Conservation (phyloP, 345 rosid species). For the Ceriops tagal region DNA sequence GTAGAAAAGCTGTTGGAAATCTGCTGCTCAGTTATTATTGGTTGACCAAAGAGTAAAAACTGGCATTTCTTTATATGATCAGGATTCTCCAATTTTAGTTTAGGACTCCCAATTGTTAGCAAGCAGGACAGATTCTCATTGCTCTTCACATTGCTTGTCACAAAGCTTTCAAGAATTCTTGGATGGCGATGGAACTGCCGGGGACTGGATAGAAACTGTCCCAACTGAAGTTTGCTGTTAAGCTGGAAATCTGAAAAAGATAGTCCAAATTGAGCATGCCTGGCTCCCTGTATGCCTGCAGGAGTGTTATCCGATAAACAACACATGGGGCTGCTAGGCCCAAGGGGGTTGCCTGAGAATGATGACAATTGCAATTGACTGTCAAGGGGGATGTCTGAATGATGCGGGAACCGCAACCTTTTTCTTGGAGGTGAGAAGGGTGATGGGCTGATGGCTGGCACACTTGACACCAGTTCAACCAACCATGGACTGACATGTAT, state of each 20-base stretch:
- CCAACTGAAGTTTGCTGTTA: constrained; percentile 53
- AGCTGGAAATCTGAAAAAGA: constrained; percentile 64
- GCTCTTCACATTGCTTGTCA: constrained; percentile 29
- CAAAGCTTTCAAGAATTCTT: constrained; percentile 38
- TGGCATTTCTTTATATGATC: constrained; percentile 54
- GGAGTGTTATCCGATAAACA: constrained; percentile 70
- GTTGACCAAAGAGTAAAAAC: constrained; percentile 84
- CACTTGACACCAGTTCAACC: constrained; percentile 78
- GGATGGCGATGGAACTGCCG: constrained; percentile 43
- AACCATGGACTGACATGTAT: constrained; percentile 93
- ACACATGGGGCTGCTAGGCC: constrained; percentile 60
- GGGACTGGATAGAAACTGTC: constrained; percentile 53
- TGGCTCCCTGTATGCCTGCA: constrained; percentile 99
- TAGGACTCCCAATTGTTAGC: constrained; percentile 64
- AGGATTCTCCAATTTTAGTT: constrained; percentile 46
- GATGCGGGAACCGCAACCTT: constrained; percentile 66
- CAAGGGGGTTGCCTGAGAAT: constrained; percentile 59
- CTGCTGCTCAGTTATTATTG: constrained; percentile 71
- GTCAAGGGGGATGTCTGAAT: constrained; percentile 47
- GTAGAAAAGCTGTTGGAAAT: constrained; percentile 39
- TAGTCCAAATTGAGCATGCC: constrained; percentile 88
- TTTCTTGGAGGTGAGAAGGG: constrained; percentile 89
- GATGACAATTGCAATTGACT: constrained; percentile 58
- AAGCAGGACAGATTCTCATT: constrained; percentile 64
- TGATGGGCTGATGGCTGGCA: constrained; percentile 62